Conservation (phyloP, 108 stramenopile species). For the Nitzschia inconspicua region DNA sequence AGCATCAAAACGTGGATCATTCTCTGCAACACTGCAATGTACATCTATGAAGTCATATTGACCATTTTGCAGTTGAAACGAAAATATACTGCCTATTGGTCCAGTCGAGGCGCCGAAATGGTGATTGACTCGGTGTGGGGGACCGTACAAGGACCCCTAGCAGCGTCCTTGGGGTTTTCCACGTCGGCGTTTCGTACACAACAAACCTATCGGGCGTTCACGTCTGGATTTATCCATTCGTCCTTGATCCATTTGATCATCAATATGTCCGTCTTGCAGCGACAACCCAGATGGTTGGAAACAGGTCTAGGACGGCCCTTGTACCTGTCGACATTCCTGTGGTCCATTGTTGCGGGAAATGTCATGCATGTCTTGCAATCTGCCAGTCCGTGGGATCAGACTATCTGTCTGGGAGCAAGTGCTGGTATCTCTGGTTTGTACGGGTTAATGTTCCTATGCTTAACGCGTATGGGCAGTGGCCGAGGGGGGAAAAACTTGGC, state of each 20-base stretch:
- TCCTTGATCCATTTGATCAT: conserved; percentile 56
- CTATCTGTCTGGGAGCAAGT: conserved; percentile 56
- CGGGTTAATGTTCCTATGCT: conserved; percentile 62
- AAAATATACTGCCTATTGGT: conserved; percentile 58
- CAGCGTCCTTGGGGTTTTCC: conserved; percentile 56
- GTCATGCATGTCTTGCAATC: conserved; percentile 9
- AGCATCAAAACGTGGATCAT: conserved; percentile 20
- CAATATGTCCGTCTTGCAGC: conserved; percentile 48
- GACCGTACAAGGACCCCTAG: conserved; percentile 38
- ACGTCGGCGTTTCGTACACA: conserved; percentile 24
- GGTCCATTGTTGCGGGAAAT: conserved; percentile 63
- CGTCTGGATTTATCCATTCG: conserved; percentile 74
- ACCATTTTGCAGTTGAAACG: conserved; percentile 41
- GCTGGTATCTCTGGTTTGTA: conserved; percentile 78
- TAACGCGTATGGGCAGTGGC: conserved; percentile 58
- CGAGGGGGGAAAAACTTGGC: conserved; percentile 36
- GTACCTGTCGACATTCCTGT: conserved; percentile 64
- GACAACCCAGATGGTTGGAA: conserved; percentile 67
- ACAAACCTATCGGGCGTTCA: conserved; percentile 72
- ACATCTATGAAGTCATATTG: conserved; percentile 56
- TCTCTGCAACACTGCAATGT: conserved; percentile 38
- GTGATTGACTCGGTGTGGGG: conserved; percentile 29
- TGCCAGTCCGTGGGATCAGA: conserved; percentile 1
- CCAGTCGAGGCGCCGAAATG: conserved; percentile 21
- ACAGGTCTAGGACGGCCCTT: conserved; percentile 43